Base-by-base conservation (phyloP, 2,329 filamentous ascomycete genomes). In the Anisogramma anomala region DNA sequence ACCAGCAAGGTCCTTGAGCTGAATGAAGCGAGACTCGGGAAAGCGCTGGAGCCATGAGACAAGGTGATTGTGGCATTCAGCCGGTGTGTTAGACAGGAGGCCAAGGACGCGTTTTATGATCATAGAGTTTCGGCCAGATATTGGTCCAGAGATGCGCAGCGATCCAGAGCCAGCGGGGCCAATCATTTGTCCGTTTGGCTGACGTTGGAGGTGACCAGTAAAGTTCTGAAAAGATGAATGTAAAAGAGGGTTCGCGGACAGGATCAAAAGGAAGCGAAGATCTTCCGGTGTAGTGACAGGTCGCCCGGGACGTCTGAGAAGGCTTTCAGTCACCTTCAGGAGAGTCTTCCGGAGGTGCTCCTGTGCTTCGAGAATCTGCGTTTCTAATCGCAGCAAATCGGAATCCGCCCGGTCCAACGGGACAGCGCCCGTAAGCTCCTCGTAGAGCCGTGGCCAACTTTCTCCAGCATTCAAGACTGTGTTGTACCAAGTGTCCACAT, bases 31-130 rank as follows among this genome's bases (percentile, higher is more conserved):
- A 11, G 65, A 57, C 41, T 79, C 71, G 0, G 82, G 73, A 49
- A 82, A 77, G 34, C 77, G 73, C 10, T 82, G 77, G 52, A 93
- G 79, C 86, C 86, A 94, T 6, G 73, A 72, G 8, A 87, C 76
- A 19, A 94, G 61, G 51, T 82, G 76, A 40, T 81, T 79, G 52
- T 94, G 87, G 50, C 83, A 88, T 43, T 81, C 73, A 43, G 76
- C 74, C 0, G 84, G 72, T 10, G 84, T 67, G 56, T 93, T 85
- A 1, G 85, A 82, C 18, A 94, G 56, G 8, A 94, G 64, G 1
- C 88, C 88, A 19, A 94, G 59, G 28, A 93, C 79, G 27, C 88
- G 76, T 58, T 94, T 94, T 52, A 93, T 75, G 39, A 94, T 82
- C 4, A 82, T 82, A 2, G 84, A 87, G 59, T 94, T 83, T 45